These are phyloP conservation scores for Penicillium canescens DNA, from an alignment of 495 filamentous ascomycete genomes.

Conservation along the genomic window DNA sequence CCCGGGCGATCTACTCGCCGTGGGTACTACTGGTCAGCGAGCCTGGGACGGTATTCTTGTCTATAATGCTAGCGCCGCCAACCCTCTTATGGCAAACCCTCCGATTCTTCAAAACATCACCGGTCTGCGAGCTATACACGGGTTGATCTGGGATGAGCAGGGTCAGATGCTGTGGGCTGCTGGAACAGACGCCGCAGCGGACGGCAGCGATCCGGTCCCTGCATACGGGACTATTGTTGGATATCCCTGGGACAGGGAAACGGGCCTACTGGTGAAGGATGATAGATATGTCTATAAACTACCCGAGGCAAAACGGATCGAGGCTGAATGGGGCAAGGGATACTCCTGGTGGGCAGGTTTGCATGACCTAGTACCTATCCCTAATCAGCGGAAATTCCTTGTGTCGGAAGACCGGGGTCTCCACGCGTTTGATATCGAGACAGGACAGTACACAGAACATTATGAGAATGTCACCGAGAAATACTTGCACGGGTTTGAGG, in stretches of 20 bases:
- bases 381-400: slow-evolving; percentile 1
- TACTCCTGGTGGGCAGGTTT: slow-evolving; percentile 30
- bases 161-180: slow-evolving; percentile 28
- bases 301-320: slow-evolving; percentile 9
- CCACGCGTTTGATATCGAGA: slow-evolving; percentile 3
- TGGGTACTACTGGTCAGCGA: slow-evolving; percentile 25
- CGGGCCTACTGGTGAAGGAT: slow-evolving; percentile 16
- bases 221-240: slow-evolving; percentile 21
- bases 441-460: slow-evolving; percentile 1
- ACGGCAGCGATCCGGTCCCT: slow-evolving; percentile 24
- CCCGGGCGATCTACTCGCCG: slow-evolving; percentile 22
- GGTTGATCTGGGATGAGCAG: slow-evolving; percentile 31
- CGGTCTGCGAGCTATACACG: slow-evolving; percentile 29
- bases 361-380: slow-evolving; percentile 20
- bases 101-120: slow-evolving; percentile 31
- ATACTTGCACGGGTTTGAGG: slow-evolving; percentile 28
- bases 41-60: slow-evolving; percentile 29
- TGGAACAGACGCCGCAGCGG: slow-evolving; percentile 28
- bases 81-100: slow-evolving; percentile 22
- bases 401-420: slow-evolving; percentile 5
- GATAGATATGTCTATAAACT: slow-evolving; percentile 16
- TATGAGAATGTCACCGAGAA: slow-evolving; percentile 18
- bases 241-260: slow-evolving; percentile 22
- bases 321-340: slow-evolving; percentile 26
- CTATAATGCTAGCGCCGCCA: slow-evolving; percentile 23